Evolutionary conservation across 192 early-diverging fungal species (phyloP).

Genomic region (Gryganskiella cystojenkinii): DNA sequence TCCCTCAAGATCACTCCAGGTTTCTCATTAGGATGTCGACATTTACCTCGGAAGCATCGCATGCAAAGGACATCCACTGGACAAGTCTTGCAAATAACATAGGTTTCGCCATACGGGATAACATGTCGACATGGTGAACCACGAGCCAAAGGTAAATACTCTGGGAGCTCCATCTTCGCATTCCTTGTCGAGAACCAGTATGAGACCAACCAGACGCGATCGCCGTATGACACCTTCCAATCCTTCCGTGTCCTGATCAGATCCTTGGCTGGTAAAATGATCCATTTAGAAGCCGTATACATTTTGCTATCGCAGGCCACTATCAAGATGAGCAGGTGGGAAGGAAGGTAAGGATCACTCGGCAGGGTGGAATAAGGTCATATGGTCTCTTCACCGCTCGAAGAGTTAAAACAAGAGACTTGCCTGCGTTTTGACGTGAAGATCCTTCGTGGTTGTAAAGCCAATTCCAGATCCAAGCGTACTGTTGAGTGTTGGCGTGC

Average conservation of each 20-base stretch:
- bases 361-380: neutral
- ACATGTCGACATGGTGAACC: conserved; percentile 38
- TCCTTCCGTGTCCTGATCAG: conserved; percentile 17
- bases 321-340: neutral
- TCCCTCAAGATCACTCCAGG: neutral
- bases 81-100: conserved; percentile 45
- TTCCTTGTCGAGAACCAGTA: conserved; percentile 48
- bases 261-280: conserved; percentile 42
- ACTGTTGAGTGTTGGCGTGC: conserved; percentile 39
- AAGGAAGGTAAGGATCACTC: neutral
- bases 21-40: too few species aligned
- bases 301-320: conserved; percentile 47
- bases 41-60: conserved; percentile 47
- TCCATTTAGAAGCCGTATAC: conserved; percentile 48
- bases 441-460: conserved; percentile 19
- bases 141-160: conserved; percentile 28
- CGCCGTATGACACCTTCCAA: conserved; percentile 34
- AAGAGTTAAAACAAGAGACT: neutral
- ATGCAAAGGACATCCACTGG: conserved; percentile 33
- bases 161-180: conserved; percentile 33
- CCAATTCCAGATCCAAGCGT: conserved; percentile 49
- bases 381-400: neutral
- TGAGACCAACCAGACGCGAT: conserved; percentile 33
- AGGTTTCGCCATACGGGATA: conserved; percentile 43
- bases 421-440: conserved; percentile 34